Conservation (phyloP, 139 green algal genomes). For the Pseudopediastrum boryanum region DNA sequence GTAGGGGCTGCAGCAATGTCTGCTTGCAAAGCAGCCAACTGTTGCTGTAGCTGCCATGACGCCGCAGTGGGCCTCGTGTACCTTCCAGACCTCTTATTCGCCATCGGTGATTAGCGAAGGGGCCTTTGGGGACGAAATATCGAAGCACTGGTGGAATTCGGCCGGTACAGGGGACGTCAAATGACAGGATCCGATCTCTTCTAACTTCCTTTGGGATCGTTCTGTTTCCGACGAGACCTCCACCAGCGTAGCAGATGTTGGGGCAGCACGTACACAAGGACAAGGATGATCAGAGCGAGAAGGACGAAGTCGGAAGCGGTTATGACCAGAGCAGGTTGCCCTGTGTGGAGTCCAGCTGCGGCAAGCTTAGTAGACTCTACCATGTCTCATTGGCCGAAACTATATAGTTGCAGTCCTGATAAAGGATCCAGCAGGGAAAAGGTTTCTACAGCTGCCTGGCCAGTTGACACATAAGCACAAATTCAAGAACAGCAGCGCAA, state of each 20-base stretch:
- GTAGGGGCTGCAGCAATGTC: no score
- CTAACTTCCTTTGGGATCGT: neutral
- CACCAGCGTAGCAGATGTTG: neutral
- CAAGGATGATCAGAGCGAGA: conserved; percentile 33
- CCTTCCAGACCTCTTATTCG: no score
- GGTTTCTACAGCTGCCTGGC: neutral
- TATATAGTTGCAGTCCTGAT: conserved; percentile 12
- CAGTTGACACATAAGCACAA: neutral
- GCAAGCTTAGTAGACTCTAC: neutral
- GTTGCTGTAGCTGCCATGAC: no score
- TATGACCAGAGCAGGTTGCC: conserved; percentile 13
- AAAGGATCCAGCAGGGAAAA: neutral
- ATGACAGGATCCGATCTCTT: no score
- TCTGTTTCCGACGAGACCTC: neutral
- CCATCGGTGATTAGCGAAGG: neutral
- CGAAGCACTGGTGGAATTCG: neutral
- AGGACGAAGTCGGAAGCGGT: conserved; percentile 42
- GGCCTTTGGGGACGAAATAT: neutral
- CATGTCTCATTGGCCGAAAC: neutral
- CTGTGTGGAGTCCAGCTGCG: neutral
- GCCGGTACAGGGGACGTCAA: no score
- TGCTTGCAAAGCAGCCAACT: no score
- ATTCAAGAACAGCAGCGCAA: neutral
- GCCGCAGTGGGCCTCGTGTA: no score
- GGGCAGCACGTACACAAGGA: conserved; percentile 29